A percentile compares a stretch with the other conserved stretches of the same genome.
These are phyloP conservation scores for Blastobotrys illinoisensis DNA, from an alignment of 1,139 yeast species.

Conservation along the genomic window DNA sequence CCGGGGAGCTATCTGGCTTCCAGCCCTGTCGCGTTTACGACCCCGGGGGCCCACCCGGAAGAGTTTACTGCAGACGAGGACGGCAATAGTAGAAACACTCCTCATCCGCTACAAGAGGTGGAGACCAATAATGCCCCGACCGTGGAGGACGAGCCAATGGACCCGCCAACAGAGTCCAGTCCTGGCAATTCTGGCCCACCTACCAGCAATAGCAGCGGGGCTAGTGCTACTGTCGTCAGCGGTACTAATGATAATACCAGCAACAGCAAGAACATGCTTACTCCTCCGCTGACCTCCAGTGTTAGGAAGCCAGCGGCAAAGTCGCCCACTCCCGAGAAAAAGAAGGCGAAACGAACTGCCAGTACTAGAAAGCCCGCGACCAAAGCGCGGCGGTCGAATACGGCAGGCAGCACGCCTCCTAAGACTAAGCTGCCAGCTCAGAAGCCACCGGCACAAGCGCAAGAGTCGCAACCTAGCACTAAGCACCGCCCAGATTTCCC, in stretches of 20 bases:
- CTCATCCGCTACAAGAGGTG: background rate
- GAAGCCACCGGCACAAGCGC: background rate
- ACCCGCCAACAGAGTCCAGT: background rate
- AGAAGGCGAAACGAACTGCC: background rate
- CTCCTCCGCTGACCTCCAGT: background rate
- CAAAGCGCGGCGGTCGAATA: background rate
- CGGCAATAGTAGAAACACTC: background rate
- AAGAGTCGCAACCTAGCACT: background rate
- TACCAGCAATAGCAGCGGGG: background rate
- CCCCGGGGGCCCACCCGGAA: background rate
- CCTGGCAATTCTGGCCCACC: background rate
- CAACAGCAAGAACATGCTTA: background rate
- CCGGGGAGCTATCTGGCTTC: background rate
- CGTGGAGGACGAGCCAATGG: conserved; percentile 2
- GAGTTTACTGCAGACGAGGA: background rate
- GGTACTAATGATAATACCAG: background rate
- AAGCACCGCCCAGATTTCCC: background rate
- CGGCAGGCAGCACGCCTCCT: background rate
- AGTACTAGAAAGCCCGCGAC: background rate
- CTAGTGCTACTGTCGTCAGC: conserved; percentile 1
- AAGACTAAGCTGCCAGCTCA: background rate
- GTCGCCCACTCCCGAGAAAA: background rate
- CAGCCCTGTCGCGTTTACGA: background rate
- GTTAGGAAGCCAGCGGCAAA: background rate
- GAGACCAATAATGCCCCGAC: background rate